These are phyloP conservation scores for Kazachstania bromeliacearum DNA, from an alignment of 805 yeast genomes.

Conservation along the genomic window DNA sequence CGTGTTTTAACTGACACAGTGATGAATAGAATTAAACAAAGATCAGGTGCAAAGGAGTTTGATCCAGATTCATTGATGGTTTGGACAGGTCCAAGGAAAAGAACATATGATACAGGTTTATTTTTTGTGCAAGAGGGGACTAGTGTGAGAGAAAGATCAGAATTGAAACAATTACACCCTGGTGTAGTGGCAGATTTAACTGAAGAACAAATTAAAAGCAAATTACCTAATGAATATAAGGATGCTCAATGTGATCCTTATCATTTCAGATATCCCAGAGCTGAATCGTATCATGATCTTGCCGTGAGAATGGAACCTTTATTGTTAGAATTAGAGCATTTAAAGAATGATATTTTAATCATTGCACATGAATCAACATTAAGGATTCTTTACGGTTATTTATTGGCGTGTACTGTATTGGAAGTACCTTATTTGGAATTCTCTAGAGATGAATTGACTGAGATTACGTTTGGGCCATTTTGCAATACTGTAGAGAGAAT, in stretches of 20 bases:
- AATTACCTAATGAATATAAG: conserved; percentile 61
- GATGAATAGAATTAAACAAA: conserved; percentile 28
- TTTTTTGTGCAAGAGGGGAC: conserved; percentile 56
- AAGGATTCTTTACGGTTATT: conserved; percentile 83
- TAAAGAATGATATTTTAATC: conserved; percentile 76
- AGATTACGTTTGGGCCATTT: conserved; percentile 80
- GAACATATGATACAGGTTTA: conserved; percentile 73
- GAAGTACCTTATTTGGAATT: conserved; percentile 79
- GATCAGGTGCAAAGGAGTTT: conserved; percentile 3
- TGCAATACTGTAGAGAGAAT: conserved; percentile 54
- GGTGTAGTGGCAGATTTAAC: conserved; percentile 73
- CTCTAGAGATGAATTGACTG: conserved; percentile 75
- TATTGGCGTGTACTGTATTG: conserved; percentile 81
- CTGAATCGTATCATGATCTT: conserved; percentile 92
- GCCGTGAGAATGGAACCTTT: conserved; percentile 92
- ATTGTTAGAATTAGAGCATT: conserved; percentile 86
- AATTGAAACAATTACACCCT: conserved; percentile 79
- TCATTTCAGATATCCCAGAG: conserved; percentile 84
- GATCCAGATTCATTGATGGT: conserved; percentile 30
- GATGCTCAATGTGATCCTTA: conserved; percentile 71
- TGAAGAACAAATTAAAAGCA: conserved; percentile 45
- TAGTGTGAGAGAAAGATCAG: conserved; percentile 64
- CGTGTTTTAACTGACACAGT: conserved; percentile 52
- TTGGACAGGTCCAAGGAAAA: conserved; percentile 89
- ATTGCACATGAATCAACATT: conserved; percentile 90